Base-by-base conservation (phyloP, 495 filamentous ascomycete genomes). In the Aspergillus baeticus region DNA sequence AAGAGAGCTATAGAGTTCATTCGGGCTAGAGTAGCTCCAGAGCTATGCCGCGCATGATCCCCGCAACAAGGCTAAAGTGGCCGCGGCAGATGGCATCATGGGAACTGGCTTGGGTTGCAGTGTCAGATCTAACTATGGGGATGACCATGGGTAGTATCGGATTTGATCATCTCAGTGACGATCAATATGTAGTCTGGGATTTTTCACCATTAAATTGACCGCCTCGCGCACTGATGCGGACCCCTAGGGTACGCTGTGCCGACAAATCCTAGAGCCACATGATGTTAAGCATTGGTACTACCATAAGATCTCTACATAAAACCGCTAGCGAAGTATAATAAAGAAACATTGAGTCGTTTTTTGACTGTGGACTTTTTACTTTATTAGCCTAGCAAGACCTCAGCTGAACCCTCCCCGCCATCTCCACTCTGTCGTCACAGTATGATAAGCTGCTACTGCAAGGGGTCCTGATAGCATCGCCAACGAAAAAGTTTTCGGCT, bases 381-480 rank as follows among this genome's bases (percentile, higher is more conserved):
- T 37, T 23, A 13, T 50, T 37, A 39, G 49, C 37, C 10, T 10
- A 14, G 6, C 13, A 18, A 41, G 15, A 11, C 49, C 59, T 55
- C 63, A 65, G 63, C 63, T 65, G 63, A 65, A 62, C 45, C 47
- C 35, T 22, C 55, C 35, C 51, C 21, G 31, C 6, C 38, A 15
- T 31, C 35, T 10, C 33, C 22, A 17, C 42, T 45, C 33, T 55
- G 49, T 46, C 20, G 31, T 4, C 21, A n/a, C 17, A 37, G 22
- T 17, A 17, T 38, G 43, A 50, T 59, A 59, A 59, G 29, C 58
- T 64, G 53, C 62, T 64, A 51, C 62, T n/a, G n/a, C n/a, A n/a
- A 60, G 55, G 54, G 54, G 50, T 43, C 15, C 26, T 23, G 11
- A 22, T 22, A 22, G 20, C 20, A 23, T 43, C 41, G 38, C 7